Base-by-base conservation (phyloP, 345 rosid species). In the Camelina laxa region DNA sequence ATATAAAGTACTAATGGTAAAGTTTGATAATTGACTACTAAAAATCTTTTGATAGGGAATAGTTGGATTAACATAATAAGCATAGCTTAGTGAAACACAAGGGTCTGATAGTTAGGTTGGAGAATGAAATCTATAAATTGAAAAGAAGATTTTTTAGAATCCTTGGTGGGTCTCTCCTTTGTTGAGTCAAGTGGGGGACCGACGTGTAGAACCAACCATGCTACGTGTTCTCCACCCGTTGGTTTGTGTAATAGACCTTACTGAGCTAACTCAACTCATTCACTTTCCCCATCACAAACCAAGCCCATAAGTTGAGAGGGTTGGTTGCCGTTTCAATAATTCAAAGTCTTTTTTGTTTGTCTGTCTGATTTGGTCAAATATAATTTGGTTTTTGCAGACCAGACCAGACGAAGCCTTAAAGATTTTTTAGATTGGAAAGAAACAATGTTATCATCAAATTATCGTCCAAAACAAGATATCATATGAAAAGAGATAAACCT, bases 111-210 rank as follows among this genome's bases (percentile, higher is more conserved):
- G 65, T 75, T 68, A 51, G 69, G 80, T 70, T 70, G 59, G 72
- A 63, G 67, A 76, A 76, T 62, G 63, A 53, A 69, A 75, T 68
- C 74, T 75, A 68, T 9, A 68, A 55, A 70, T 70, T 27, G 17
- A 54, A 76, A 76, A 70, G 15, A 70, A 55, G 66, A 75, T 15
- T 60, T 60, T 68, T n/a, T 17, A 63, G 60, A 70, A 76, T 76
- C 70, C 4, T 55, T 70, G 65, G 71, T 55, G 60, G 65, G 75
- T 60, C 61, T 27, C 30, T 27, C 33, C 15, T 41, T 33, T 51
- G 50, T 42, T 68, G 35, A 50, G 75, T 69, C 58, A 45, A 70
- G 75, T 63, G 65, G 75, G 63, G 69, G 80, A 76, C 70, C 16
- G 60, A 39, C 5, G 22, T 54, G 38, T 45, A 24, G 44, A 30